phyloP scores from a whole-genome alignment of 805 yeast species.

The Starmerella etchellsii region DNA sequence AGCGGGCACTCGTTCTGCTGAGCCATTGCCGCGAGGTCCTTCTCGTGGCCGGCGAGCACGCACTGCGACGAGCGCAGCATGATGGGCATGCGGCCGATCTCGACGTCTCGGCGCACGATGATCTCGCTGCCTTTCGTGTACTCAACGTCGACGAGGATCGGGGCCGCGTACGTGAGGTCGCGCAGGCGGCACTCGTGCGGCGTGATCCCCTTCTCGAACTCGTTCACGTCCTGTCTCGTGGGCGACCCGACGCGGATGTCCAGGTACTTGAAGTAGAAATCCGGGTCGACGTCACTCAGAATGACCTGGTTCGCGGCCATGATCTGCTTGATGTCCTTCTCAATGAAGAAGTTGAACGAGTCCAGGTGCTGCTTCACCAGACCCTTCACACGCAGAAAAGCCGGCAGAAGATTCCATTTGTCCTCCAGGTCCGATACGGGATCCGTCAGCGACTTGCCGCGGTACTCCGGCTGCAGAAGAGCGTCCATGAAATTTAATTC shows the following conservation, averaged over 20 bases:
- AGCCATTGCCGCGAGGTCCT: conserved; percentile 49
- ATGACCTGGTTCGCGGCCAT: conserved; percentile 81
- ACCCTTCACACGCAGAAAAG: conserved; percentile 90
- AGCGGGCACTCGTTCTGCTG: conserved; percentile 82
- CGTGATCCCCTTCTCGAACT: conserved; percentile 26
- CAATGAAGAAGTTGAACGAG: conserved; percentile 95
- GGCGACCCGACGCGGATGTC: conserved; percentile 79
- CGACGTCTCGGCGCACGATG: conserved; percentile 77
- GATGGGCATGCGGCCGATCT: conserved; percentile 97
- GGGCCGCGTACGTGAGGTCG: conserved; percentile 90
- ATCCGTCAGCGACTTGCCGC: conserved; percentile 78
- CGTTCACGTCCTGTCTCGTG: conserved; percentile 28
- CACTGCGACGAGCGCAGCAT: conserved; percentile 93
- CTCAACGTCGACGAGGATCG: conserved; percentile 91
- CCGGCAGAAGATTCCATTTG: conserved; percentile 94
- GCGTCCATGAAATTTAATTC: too few relatives aligned
- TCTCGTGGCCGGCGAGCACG: conserved; percentile 65
- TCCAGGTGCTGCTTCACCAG: conserved; percentile 94
- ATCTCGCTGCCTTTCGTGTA: conserved; percentile 91
- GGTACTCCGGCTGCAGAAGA: conserved; percentile 64
- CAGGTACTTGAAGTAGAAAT: conserved; percentile 80
- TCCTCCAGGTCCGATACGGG: conserved; percentile 84
- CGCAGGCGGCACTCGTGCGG: conserved; percentile 95
- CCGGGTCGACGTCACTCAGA: conserved; percentile 92
- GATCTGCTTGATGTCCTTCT: conserved; percentile 82